phyloP scores from a whole-genome alignment of 176 grass and related monocot genomes.

The Chrysopogon serrulatus region DNA sequence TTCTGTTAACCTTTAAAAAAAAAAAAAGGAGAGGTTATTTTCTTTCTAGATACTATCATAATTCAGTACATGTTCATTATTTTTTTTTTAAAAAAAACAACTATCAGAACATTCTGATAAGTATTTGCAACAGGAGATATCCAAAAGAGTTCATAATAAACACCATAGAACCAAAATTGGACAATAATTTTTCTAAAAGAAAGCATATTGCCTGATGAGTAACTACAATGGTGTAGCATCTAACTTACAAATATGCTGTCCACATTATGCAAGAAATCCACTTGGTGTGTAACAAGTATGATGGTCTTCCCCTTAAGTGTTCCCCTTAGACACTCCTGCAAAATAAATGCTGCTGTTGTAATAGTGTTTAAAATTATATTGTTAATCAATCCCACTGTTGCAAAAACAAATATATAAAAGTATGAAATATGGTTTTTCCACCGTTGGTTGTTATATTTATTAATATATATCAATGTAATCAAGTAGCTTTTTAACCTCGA shows the following conservation, averaged over 20 bases:
- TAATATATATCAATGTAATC: background rate
- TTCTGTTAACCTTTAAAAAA: background rate
- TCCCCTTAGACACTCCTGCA: slow-evolving; percentile 57
- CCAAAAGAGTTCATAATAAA: background rate
- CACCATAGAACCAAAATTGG: background rate
- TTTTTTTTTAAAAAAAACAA: background rate
- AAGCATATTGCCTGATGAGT: background rate
- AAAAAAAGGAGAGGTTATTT: background rate
- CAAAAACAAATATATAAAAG: background rate
- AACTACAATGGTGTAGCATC: background rate
- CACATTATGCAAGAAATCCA: slow-evolving; percentile 77
- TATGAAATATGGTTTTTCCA: background rate
- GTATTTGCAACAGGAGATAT: background rate
- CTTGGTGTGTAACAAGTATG: slow-evolving; percentile 79
- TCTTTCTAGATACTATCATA: background rate
- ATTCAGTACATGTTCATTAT: background rate
- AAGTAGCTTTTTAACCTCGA: background rate
- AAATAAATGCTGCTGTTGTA: background rate
- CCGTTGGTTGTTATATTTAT: background rate
- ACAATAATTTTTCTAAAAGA: too few species aligned
- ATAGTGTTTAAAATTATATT: background rate
- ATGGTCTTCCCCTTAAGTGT: slow-evolving; percentile 57
- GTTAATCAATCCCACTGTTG: background rate
- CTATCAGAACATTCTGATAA: background rate
- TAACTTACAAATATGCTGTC: slow-evolving; percentile 60